Evolutionary conservation across 2,329 filamentous ascomycete genomes (phyloP).

Genomic region (Claviceps sp.): DNA sequence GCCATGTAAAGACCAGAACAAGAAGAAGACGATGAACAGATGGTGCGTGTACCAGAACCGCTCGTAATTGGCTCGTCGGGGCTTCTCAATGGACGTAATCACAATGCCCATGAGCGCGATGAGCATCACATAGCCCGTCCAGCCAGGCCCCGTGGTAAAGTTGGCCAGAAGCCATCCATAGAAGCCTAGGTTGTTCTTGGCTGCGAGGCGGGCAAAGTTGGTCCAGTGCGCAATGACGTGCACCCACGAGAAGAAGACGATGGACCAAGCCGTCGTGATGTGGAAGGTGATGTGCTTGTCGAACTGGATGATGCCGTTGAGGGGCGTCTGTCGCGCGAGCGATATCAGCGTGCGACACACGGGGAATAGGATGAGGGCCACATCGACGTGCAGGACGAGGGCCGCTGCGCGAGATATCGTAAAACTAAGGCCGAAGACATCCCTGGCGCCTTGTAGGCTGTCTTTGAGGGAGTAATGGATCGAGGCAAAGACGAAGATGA

Average conservation of each 20-base stretch:
- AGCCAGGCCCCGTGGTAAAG: conserved; percentile 66
- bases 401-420: conserved; percentile 65
- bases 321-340: conserved; percentile 62
- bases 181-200: conserved; percentile 63
- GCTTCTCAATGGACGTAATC: conserved; percentile 63
- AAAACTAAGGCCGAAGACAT: conserved; percentile 62
- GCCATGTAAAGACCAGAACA: conserved; percentile 84
- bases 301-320: conserved; percentile 79
- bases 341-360: conserved; percentile 79
- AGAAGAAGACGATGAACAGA: conserved; percentile 76
- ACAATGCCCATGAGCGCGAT: conserved; percentile 67
- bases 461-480: conserved; percentile 72
- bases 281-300: conserved; percentile 86
- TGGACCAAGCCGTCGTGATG: conserved; percentile 74
- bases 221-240: conserved; percentile 81
- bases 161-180: conserved; percentile 68
- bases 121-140: conserved; percentile 79
- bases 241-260: conserved; percentile 78
- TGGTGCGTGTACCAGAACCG: conserved; percentile 88
- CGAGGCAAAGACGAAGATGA: conserved; percentile 70
- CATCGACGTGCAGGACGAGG: conserved; percentile 67
- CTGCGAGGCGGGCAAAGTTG: conserved; percentile 67
- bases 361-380: conserved; percentile 66
- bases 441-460: conserved; percentile 51
- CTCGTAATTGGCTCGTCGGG: conserved; percentile 69